A percentile compares a stretch with the other conserved stretches of the same genome.
Conservation (phyloP, 2,329 filamentous ascomycete species). For the Penicillium palitans region DNA sequence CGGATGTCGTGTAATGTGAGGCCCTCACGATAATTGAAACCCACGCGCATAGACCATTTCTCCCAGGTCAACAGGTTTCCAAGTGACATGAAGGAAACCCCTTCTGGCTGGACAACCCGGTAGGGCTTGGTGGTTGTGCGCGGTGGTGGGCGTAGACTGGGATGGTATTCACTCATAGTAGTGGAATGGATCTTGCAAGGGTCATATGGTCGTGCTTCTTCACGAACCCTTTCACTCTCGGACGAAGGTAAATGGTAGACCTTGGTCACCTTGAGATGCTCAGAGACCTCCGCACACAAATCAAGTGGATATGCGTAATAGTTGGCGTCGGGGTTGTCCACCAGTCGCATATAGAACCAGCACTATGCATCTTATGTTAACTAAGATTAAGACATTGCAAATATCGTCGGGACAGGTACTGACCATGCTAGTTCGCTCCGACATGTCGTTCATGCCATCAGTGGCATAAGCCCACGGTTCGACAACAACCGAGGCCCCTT, state of each 20-base stretch:
- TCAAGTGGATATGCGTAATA: slow-evolving; percentile 60
- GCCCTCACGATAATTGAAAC: slow-evolving; percentile 50
- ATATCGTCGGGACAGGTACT: background rate
- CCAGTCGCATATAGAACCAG: slow-evolving; percentile 40
- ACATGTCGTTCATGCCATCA: slow-evolving; percentile 53
- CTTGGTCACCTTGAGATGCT: slow-evolving; percentile 52
- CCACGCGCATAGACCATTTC: slow-evolving; percentile 47
- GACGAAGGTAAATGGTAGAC: slow-evolving; percentile 52
- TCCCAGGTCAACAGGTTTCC: slow-evolving; percentile 42
- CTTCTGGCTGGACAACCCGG: slow-evolving; percentile 40
- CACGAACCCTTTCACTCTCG: slow-evolving; percentile 42
- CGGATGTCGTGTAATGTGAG: slow-evolving; percentile 44
- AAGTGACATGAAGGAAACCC: slow-evolving; percentile 34
- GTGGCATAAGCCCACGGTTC: slow-evolving; percentile 58
- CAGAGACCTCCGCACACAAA: slow-evolving; percentile 54
- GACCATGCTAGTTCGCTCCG: slow-evolving; percentile 52
- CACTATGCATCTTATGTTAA: slow-evolving; percentile 1
- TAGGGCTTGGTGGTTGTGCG: slow-evolving; percentile 41
- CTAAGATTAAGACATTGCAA: background rate
- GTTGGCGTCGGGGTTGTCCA: slow-evolving; percentile 52
- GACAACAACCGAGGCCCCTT: slow-evolving; percentile 48
- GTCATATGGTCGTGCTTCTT: slow-evolving; percentile 42
- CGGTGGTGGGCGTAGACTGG: slow-evolving; percentile 30
- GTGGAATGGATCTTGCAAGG: slow-evolving; percentile 38
- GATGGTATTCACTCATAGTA: slow-evolving; percentile 38